Conservation (phyloP, 345 rosid genomes). For the Geranium rotundifolium region DNA sequence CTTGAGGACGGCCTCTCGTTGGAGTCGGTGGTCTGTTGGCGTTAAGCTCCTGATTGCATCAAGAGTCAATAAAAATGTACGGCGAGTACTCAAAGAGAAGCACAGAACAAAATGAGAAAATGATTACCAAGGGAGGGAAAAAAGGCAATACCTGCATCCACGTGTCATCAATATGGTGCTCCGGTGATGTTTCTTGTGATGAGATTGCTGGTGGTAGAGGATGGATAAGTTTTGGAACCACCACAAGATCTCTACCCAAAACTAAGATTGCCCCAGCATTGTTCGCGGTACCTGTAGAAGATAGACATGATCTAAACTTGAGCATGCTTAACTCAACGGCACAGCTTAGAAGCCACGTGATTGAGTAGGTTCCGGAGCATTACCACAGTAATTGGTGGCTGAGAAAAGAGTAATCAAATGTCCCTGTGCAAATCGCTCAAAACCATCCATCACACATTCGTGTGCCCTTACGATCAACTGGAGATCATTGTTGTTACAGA, state of each 20-base stretch:
- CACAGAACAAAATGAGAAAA: not conserved
- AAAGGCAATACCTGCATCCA: conserved; percentile 83
- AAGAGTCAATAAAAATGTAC: not conserved
- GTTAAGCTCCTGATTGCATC: conserved; percentile 60
- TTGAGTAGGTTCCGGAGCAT: conserved; percentile 5
- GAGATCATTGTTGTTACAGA: conserved; percentile 94
- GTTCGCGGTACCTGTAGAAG: conserved; percentile 79
- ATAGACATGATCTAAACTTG: conserved; percentile 2
- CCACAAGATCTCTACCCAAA: conserved; percentile 95
- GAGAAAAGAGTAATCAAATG: conserved; percentile 95
- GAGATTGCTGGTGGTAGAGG: conserved; percentile 90
- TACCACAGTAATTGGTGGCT: conserved; percentile 95
- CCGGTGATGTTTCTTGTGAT: conserved; percentile 77
- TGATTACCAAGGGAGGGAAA: not conserved
- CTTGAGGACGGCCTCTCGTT: conserved; percentile 90
- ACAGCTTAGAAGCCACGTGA: not conserved
- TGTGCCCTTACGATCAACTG: conserved; percentile 96
- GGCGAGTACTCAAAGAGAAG: not conserved
- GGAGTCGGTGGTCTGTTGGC: conserved; percentile 96
- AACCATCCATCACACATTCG: conserved; percentile 99
- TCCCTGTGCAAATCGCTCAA: conserved; percentile 96
- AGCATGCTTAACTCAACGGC: not conserved
- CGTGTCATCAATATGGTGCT: conserved; percentile 79
- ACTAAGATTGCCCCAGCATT: conserved; percentile 97
- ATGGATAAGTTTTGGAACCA: conserved; percentile 93